Evolutionary conservation across 805 yeast species (phyloP).

Genomic region (Teunomyces atbi): DNA sequence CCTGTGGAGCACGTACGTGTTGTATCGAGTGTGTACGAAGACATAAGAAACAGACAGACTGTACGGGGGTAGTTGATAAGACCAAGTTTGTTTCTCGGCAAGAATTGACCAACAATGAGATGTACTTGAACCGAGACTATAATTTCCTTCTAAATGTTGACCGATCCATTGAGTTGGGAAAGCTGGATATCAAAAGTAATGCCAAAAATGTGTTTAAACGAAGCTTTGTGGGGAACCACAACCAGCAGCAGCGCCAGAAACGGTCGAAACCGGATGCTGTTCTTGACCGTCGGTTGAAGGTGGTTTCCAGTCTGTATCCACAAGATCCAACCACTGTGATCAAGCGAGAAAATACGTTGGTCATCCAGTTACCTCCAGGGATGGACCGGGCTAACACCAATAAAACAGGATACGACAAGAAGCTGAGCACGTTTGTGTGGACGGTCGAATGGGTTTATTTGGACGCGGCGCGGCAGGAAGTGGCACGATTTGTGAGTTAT

Average conservation of each 20-base stretch:
- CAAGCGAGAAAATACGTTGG: constrained; percentile 63
- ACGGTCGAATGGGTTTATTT: constrained; percentile 70
- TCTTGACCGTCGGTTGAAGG: constrained; percentile 18
- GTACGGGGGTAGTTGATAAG: constrained; percentile 67
- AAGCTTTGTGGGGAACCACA: constrained; percentile 11
- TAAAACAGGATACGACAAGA: constrained; percentile 69
- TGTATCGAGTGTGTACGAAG: constrained; percentile 65
- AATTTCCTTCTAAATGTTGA: constrained; percentile 64
- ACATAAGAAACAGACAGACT: constrained; percentile 62
- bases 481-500: constrained; percentile 40
- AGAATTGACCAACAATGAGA: constrained; percentile 37
- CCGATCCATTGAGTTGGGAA: constrained; percentile 58
- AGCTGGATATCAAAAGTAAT: constrained; percentile 43
- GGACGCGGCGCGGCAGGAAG: constrained; percentile 22
- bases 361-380: constrained; percentile 63
- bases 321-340: constrained; percentile 27
- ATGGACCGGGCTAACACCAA: constrained; percentile 68
- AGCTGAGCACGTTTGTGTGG: constrained; percentile 65
- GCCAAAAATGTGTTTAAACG: constrained; percentile 46
- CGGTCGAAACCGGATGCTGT: constrained; percentile 18
- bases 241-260: constrained; percentile 16
- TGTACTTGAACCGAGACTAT: constrained; percentile 77
- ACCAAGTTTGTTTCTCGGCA: constrained; percentile 53
- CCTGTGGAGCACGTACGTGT: constrained; percentile 67
- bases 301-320: constrained; percentile 23